Base-by-base conservation (phyloP, 805 yeast genomes). In the Cyberlindnera galapagoensis region DNA sequence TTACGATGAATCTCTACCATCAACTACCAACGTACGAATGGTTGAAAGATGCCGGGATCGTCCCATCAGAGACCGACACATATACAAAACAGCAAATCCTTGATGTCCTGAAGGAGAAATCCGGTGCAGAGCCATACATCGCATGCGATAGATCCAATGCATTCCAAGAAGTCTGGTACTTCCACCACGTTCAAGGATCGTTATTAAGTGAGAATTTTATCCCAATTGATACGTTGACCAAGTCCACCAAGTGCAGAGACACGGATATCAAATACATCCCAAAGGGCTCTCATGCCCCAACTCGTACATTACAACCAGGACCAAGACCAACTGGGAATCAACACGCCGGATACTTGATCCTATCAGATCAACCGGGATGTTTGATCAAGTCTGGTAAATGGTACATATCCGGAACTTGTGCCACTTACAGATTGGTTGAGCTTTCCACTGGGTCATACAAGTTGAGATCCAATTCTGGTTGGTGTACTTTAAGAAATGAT, bases 311-410 rank as follows among this genome's bases (percentile, higher is more conserved):
- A 9, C 27, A 40, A 8, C 28, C 30, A 8, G 24, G 37, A 2
- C 43, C 52, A 15, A 33, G 24, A 12, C 39, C 50, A 16, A 55
- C 58, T 16, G 69, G 65, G 9, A 46, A 50, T 21, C 18, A 20
- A 14, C 34, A 44, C 2, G 40, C 52, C 29, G 87, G 85, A 2
- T 64, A 56, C 46, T 49, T 83, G 28, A 67, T 61, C 33, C 57
- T 75, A 10, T 51, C 66, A 13, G 71, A 60, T 25, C 70, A 77
- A 36, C 42, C 56, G 5, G 95, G 95, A 8, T 85, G 95, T 57
- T 60, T 90, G 37, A 90, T 88, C 49, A 74, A 82, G 39, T 82
- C 74, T 49, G 98, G 98, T 4, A 71, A 75, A 43, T 88, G 94
- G 92, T 84, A 80, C 59, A 52, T 69, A 5, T 54, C 60, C 24